Evolutionary conservation across 371 early-diverging fungal genomes (phyloP).

Genomic region (Mucor saturninus): DNA sequence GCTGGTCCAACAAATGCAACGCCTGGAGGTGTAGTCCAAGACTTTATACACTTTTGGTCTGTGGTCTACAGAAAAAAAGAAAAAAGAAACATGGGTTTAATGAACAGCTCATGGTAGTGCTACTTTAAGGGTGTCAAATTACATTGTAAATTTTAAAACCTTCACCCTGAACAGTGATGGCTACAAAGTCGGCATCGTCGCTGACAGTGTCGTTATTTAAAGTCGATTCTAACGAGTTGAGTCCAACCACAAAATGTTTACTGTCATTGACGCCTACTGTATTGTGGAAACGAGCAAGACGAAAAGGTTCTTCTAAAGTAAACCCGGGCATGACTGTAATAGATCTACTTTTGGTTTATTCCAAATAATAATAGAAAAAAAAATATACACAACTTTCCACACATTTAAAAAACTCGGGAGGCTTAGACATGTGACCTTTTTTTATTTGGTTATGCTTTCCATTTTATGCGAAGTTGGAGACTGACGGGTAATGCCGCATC

Average conservation of each 20-base stretch:
- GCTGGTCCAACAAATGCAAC: conserved; percentile 60
- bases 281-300: conserved; percentile 60
- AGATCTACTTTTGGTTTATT: neutral
- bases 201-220: conserved; percentile 34
- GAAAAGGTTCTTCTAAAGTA: conserved; percentile 63
- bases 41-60: conserved; percentile 63
- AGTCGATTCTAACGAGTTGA: conserved; percentile 42
- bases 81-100: too few relatives aligned
- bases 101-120: too few relatives aligned
- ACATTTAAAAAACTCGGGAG: conserved; percentile 6
- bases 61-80: conserved; percentile 40
- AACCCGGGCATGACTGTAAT: conserved; percentile 56
- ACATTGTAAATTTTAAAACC: conserved; percentile 66
- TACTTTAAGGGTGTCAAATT: conserved; percentile 9
- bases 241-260: conserved; percentile 44
- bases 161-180: conserved; percentile 64
- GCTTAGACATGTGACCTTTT: conserved; percentile 8
- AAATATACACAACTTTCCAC: neutral
- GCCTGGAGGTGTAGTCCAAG: conserved; percentile 65
- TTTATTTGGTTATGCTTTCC: conserved; percentile 21
- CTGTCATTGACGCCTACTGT: conserved; percentile 35
- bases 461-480: conserved; percentile 48
- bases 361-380: conserved; percentile 4
- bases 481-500: conserved; percentile 75
- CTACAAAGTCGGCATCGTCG: conserved; percentile 46